These are phyloP conservation scores for Kregervanrija delftensis DNA, from an alignment of 805 yeast genomes.

Conservation along the genomic window DNA sequence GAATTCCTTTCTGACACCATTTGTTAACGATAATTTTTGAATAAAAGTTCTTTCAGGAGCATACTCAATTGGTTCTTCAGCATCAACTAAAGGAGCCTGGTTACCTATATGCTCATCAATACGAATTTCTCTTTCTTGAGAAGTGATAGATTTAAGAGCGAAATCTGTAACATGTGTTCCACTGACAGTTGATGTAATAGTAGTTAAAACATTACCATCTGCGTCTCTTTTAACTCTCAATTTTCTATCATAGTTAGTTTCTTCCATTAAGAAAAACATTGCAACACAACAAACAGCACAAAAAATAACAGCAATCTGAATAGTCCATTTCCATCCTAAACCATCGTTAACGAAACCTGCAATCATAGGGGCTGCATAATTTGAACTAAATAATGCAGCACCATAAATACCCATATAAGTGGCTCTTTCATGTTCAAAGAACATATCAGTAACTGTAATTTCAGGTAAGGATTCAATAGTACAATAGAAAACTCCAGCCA, in stretches of 20 bases:
- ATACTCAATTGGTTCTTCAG: constrained; percentile 14
- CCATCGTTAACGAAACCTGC: constrained; percentile 50
- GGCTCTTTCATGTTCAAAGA: constrained; percentile 46
- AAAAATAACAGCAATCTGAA: constrained; percentile 41
- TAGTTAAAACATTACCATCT: constrained; percentile 16
- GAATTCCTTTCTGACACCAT: constrained; percentile 28
- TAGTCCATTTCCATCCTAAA: constrained; percentile 48
- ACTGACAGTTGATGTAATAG: constrained; percentile 17
- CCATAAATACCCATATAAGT: constrained; percentile 45
- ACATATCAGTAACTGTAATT: constrained; percentile 41
- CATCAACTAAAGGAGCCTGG: constrained; percentile 23
- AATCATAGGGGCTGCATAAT: constrained; percentile 51
- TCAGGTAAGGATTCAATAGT: constrained; percentile 44
- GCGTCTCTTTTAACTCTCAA: constrained; percentile 20
- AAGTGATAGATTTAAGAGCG: constrained; percentile 8
- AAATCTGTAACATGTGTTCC: constrained; percentile 1
- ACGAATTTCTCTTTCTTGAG: constrained; percentile 12
- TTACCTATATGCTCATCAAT: constrained; percentile 24
- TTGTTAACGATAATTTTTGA: constrained; percentile 37
- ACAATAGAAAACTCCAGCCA: constrained; percentile 28
- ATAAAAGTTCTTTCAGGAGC: constrained; percentile 31
- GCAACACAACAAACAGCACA: constrained; percentile 34
- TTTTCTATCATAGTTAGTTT: constrained; percentile 40
- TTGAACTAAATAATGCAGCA: constrained; percentile 45
- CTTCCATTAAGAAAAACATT: constrained; percentile 44